A percentile compares a stretch with the other conserved stretches of the same genome.
Evolutionary conservation across 2,329 filamentous ascomycete genomes (phyloP).

Genomic region (Arthrobotrys iridis): DNA sequence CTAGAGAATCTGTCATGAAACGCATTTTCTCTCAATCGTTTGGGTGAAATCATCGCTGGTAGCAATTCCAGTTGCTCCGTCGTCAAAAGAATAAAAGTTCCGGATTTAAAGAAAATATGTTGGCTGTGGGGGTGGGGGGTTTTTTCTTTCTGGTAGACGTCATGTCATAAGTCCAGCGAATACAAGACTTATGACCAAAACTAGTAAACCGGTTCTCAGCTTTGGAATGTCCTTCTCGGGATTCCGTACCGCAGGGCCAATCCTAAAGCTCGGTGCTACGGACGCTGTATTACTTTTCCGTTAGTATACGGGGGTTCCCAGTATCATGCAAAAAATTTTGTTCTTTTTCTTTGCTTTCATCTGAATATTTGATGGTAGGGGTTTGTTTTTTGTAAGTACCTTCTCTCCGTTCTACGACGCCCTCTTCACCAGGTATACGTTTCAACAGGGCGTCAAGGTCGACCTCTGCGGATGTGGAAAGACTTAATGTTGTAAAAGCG

Average conservation of each 20-base stretch:
- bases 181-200: conserved; percentile 42
- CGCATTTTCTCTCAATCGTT: background rate
- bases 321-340: background rate
- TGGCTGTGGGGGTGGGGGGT: too few species aligned
- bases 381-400: background rate
- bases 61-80: too few species aligned
- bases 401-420: conserved; percentile 42
- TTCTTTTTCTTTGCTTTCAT: too few species aligned
- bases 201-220: conserved; percentile 39
- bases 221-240: conserved; percentile 52
- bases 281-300: conserved; percentile 21
- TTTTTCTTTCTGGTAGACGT: too few species aligned
- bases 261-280: conserved; percentile 47
- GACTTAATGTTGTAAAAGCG: conserved; percentile 34
- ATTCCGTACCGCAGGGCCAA: conserved; percentile 39
- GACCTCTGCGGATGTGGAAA: conserved; percentile 35
- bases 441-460: conserved; percentile 38
- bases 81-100: background rate
- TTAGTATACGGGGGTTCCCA: background rate
- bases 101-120: background rate
- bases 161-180: conserved; percentile 52
- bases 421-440: conserved; percentile 37
- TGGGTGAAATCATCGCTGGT: too few species aligned
- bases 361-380: too few species aligned
- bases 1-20: too few species aligned